These are phyloP conservation scores for Colletotrichum sp. DNA, from an alignment of 2,329 filamentous ascomycete species.

Conservation along the genomic window DNA sequence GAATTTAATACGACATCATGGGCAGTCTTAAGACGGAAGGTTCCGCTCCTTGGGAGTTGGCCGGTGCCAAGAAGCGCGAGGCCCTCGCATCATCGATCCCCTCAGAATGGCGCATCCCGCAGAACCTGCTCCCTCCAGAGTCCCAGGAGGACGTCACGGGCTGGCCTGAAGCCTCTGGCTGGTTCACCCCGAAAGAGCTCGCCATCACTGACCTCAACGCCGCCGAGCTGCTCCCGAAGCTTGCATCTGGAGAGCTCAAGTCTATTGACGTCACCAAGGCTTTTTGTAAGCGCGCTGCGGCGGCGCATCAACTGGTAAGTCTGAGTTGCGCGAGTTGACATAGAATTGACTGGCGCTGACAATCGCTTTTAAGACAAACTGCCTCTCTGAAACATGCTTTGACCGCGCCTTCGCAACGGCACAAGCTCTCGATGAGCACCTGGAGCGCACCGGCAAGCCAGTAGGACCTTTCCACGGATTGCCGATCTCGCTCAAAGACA, in stretches of 20 bases:
- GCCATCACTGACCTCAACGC: constrained; percentile 39
- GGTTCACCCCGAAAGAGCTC: constrained; percentile 56
- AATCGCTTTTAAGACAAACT: constrained; percentile 43
- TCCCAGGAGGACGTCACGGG: constrained; percentile 59
- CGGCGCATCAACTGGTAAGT: constrained; percentile 35
- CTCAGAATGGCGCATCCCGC: constrained; percentile 60
- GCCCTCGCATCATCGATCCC: constrained; percentile 56
- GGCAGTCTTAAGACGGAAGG: constrained; percentile 9
- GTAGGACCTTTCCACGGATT: constrained; percentile 70
- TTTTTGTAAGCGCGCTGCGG: constrained; percentile 56
- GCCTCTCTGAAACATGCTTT: constrained; percentile 60
- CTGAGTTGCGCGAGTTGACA: too few relatives aligned
- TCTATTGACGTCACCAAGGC: constrained; percentile 53
- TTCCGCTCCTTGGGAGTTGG: constrained; percentile 40
- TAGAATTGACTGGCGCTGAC: not conserved
- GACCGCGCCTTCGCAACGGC: constrained; percentile 56
- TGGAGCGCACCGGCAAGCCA: constrained; percentile 49
- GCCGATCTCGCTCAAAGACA: constrained; percentile 73
- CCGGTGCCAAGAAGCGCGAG: constrained; percentile 47
- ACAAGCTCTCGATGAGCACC: constrained; percentile 51
- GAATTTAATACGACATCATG: not conserved
- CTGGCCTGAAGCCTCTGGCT: constrained; percentile 62
- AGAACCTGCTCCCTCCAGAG: constrained; percentile 55
- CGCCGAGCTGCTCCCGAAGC: constrained; percentile 35
- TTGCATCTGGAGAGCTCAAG: constrained; percentile 42